A percentile compares a stretch with the other conserved stretches of the same genome.
These are phyloP conservation scores for Blastocystis sp. DNA, from an alignment of 352 stramenopile genomes.

Conservation along the genomic window DNA sequence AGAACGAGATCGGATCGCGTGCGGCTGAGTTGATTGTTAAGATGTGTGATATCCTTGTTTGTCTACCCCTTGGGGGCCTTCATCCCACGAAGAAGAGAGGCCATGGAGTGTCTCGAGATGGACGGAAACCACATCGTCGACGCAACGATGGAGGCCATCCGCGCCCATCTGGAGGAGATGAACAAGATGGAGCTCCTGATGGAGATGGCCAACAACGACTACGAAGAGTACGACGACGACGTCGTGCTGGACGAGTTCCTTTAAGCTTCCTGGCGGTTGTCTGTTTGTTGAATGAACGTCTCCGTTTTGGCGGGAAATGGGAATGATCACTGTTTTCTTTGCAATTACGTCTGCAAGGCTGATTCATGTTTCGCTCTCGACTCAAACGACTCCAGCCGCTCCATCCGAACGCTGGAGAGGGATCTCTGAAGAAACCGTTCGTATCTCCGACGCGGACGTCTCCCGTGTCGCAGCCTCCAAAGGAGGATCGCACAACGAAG, in stretches of 20 bases:
- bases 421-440: not conserved
- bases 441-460: not conserved
- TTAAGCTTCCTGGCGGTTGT: no score
- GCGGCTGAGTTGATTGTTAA: not conserved
- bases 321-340: not conserved
- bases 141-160: not conserved
- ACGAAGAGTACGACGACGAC: no score
- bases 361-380: not conserved
- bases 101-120: not conserved
- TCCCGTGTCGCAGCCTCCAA: not conserved
- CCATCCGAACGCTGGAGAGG: not conserved
- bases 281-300: no score
- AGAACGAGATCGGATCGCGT: not conserved
- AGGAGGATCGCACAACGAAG: not conserved
- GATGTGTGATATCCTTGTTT: slow-evolving; percentile 25
- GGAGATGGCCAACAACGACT: not conserved
- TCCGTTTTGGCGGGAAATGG: slow-evolving; percentile 12
- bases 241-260: no score
- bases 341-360: no score
- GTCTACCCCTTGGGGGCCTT: not conserved
- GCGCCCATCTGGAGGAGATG: not conserved
- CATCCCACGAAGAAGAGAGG: not conserved
- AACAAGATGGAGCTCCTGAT: not conserved
- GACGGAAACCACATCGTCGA: not conserved
- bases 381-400: slow-evolving; percentile 26